A percentile compares a stretch with the other conserved stretches of the same genome.
Evolutionary conservation across 495 filamentous ascomycete species (phyloP).

Genomic region (Xylaria curta): DNA sequence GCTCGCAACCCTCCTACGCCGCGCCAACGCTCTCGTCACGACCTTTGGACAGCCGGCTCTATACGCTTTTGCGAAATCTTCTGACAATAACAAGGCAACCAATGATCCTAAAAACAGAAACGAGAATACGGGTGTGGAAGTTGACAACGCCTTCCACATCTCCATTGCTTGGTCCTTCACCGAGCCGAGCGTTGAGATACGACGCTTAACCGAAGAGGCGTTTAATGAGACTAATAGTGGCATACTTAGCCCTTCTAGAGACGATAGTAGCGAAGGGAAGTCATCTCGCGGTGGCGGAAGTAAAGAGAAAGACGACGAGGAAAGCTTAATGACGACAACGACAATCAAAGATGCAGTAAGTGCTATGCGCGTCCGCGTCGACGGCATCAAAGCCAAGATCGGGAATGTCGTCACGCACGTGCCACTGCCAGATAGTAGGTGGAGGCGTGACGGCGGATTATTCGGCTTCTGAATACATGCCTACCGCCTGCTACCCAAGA

Average conservation of each 20-base stretch:
- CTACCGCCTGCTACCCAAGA: neutral
- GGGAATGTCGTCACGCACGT: conserved; percentile 73
- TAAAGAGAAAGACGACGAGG: neutral
- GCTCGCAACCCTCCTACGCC: conserved; percentile 66
- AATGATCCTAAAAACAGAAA: neutral
- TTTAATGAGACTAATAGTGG: conserved; percentile 19
- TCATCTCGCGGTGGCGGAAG: neutral
- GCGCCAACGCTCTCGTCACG: conserved; percentile 67
- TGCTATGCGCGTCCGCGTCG: conserved; percentile 49
- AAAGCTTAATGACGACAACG: neutral
- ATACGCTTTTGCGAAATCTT: conserved; percentile 52
- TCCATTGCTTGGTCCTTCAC: conserved; percentile 80
- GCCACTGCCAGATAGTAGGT: conserved; percentile 44
- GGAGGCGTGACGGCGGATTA: conserved; percentile 26
- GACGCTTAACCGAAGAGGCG: conserved; percentile 38
- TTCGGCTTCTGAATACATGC: neutral
- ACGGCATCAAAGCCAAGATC: conserved; percentile 74
- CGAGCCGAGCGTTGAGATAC: conserved; percentile 47
- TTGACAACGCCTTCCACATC: conserved; percentile 72
- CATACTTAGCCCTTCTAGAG: neutral
- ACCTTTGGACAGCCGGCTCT: conserved; percentile 73
- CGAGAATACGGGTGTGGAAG: conserved; percentile 27
- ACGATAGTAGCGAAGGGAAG: neutral
- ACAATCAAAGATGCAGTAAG: conserved; percentile 29
- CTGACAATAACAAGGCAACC: neutral